phyloP scores from a whole-genome alignment of 2,329 filamentous ascomycete genomes.

The Alternaria infectoria region DNA sequence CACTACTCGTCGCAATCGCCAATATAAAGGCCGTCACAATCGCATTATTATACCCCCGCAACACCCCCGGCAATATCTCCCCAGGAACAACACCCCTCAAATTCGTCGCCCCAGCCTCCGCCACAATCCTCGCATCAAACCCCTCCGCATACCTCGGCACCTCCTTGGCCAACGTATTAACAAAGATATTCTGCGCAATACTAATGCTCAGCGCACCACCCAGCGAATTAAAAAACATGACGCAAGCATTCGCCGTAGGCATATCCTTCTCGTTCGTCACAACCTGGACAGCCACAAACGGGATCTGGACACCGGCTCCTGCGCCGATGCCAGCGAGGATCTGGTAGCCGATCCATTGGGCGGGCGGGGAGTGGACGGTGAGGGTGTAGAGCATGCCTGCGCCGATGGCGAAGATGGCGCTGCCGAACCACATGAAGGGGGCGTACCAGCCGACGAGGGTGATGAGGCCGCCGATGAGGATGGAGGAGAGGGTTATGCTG shows the following conservation, averaged over 20 bases:
- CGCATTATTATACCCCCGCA: slow-evolving; percentile 68
- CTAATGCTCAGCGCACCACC: slow-evolving; percentile 71
- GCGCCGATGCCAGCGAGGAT: slow-evolving; percentile 48
- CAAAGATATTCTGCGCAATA: slow-evolving; percentile 71
- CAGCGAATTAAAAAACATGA: slow-evolving; percentile 68
- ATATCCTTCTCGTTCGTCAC: slow-evolving; percentile 50
- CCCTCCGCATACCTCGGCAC: slow-evolving; percentile 55
- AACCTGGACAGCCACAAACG: slow-evolving; percentile 54
- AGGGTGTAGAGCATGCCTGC: slow-evolving; percentile 49
- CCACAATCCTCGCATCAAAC: slow-evolving; percentile 51
- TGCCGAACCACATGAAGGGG: slow-evolving; percentile 48
- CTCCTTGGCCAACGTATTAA: slow-evolving; percentile 65
- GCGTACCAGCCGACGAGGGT: slow-evolving; percentile 40
- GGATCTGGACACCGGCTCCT: slow-evolving; percentile 53
- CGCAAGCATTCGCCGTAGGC: slow-evolving; percentile 51
- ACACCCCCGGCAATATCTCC: slow-evolving; percentile 59
- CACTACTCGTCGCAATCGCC: slow-evolving; percentile 57
- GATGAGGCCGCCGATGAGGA: slow-evolving; percentile 37
- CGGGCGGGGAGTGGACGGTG: slow-evolving; percentile 26
- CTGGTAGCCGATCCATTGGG: slow-evolving; percentile 51
- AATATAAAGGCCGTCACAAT: slow-evolving; percentile 58
- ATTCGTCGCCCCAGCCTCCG: slow-evolving; percentile 61
- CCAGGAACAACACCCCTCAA: slow-evolving; percentile 61
- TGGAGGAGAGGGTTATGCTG: slow-evolving; percentile 32
- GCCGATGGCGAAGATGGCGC: slow-evolving; percentile 46